Percentiles rank a stretch among this genome's conserved stretches.
Conservation (phyloP, 345 rosid genomes). For the Dipteronia sinensis region DNA sequence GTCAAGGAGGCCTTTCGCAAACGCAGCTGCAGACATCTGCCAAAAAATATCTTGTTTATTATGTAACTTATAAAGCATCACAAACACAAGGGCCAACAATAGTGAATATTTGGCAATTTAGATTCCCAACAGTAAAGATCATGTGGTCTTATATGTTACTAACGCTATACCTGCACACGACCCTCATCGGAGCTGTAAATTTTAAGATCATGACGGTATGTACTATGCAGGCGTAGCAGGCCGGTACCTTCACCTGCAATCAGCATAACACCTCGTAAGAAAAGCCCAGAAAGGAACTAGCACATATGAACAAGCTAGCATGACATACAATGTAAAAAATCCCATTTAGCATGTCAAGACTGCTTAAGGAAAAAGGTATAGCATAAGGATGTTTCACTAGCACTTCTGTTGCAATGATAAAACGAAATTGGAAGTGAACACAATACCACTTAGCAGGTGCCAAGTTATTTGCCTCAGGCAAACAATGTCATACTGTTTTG, state of each 20-base stretch:
- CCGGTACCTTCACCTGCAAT: slow-evolving; percentile 98
- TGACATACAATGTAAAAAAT: background rate
- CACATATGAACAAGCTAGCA: background rate
- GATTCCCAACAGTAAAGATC: background rate
- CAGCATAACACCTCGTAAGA: slow-evolving; percentile 19
- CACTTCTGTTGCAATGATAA: background rate
- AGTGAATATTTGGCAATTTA: slow-evolving; percentile 2
- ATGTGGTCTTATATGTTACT: background rate
- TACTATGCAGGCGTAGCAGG: slow-evolving; percentile 95
- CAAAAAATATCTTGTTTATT: slow-evolving; percentile 24
- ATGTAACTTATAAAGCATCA: slow-evolving; percentile 8
- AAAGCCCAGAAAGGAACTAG: slow-evolving; percentile 16
- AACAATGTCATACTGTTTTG: background rate
- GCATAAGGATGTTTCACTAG: background rate
- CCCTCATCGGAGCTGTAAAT: slow-evolving; percentile 99
- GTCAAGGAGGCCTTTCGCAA: slow-evolving; percentile 99
- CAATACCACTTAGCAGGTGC: background rate
- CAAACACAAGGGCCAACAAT: slow-evolving; percentile 4
- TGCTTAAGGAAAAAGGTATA: background rate
- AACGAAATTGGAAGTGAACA: background rate
- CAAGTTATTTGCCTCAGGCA: slow-evolving; percentile 6
- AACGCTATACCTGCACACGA: slow-evolving; percentile 82
- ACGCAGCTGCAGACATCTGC: slow-evolving; percentile 99
- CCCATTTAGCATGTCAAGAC: slow-evolving; percentile 1
- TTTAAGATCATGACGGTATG: slow-evolving; percentile 98